Conservation (phyloP, 2,329 filamentous ascomycete genomes). For the Fusarium agapanthi region DNA sequence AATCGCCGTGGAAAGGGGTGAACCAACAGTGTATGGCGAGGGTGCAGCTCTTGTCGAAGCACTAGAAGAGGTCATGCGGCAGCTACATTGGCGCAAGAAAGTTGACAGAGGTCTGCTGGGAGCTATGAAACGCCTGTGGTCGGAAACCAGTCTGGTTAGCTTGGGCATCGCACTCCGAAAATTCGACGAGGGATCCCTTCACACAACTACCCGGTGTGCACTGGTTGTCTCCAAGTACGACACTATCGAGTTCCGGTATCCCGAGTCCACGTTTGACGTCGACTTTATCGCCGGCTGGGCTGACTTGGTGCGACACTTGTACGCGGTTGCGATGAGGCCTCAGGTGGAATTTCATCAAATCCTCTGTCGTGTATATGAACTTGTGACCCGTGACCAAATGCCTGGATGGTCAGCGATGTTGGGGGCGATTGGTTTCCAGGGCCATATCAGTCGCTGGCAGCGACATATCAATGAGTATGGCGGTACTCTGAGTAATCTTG, state of each 20-base stretch:
- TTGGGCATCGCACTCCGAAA: constrained; percentile 31
- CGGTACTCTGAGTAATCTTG: constrained; percentile 26
- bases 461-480: constrained; percentile 25
- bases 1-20: constrained; percentile 12
- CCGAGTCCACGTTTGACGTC: constrained; percentile 39
- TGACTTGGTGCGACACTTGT: constrained; percentile 36
- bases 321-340: constrained; percentile 28
- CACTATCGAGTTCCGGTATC: constrained; percentile 43
- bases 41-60: constrained; percentile 4
- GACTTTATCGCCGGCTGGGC: constrained; percentile 40
- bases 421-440: constrained; percentile 25
- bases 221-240: constrained; percentile 38
- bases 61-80: not conserved
- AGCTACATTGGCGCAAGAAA: constrained; percentile 15
- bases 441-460: constrained; percentile 18
- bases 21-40: constrained; percentile 10
- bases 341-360: constrained; percentile 24
- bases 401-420: constrained; percentile 34
- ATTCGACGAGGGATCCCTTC: constrained; percentile 33
- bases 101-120: constrained; percentile 7
- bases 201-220: constrained; percentile 38
- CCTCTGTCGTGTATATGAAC: constrained; percentile 35
- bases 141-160: not conserved
- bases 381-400: constrained; percentile 30
- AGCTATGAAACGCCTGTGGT: constrained; percentile 34